Base-by-base conservation (phyloP, 352 stramenopile genomes). In the Phytophthora crassamura region DNA sequence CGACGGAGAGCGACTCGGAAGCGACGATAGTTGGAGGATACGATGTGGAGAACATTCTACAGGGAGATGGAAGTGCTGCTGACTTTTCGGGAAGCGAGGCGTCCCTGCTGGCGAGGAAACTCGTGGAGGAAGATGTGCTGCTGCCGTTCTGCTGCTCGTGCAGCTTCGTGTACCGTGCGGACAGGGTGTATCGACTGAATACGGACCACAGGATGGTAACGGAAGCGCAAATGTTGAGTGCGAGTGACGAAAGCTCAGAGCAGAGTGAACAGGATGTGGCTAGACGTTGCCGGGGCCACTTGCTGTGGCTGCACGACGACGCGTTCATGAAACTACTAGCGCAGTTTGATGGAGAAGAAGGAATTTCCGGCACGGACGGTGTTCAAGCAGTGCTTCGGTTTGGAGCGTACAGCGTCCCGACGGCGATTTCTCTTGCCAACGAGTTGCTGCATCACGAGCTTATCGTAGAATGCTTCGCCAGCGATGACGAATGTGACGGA, bases 331-430 rank as follows among this genome's bases (percentile, higher is more conserved):
- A 46, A 7, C 16, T 71, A 10, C 10, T 71, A 5, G 33, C 42
- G 15, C 51, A 67, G 18, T 60, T 74, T 41, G 48, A 69, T 59
- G 25, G 18, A 54, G 46, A 59, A 48, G 36, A 63, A 25, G 45
- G 66, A 6, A 30, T 82, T n/a, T 68, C 62, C 7, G 78, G 75
- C 20, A 74, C 67, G 4, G 67, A 81, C 30, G 67, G 77, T 34
- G 62, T 83, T 50, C 73, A 84, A 55, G n/a, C 48, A 33, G 43
- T 78, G n/a, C 51, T 86, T 5, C 64, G 64, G 15, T 77, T 71
- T 36, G 78, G 78, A 20, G 75, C 72, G 8, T 74, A 74, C 25
- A 86, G 74, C 54, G 70, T 83, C 16, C 42, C 75, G 18, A 83
- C 78, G 15, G 73, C 73, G 5, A 54, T 84, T 3, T 54, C 55